Conservation (phyloP, 2,329 filamentous ascomycete genomes). For the Alternaria sp. region DNA sequence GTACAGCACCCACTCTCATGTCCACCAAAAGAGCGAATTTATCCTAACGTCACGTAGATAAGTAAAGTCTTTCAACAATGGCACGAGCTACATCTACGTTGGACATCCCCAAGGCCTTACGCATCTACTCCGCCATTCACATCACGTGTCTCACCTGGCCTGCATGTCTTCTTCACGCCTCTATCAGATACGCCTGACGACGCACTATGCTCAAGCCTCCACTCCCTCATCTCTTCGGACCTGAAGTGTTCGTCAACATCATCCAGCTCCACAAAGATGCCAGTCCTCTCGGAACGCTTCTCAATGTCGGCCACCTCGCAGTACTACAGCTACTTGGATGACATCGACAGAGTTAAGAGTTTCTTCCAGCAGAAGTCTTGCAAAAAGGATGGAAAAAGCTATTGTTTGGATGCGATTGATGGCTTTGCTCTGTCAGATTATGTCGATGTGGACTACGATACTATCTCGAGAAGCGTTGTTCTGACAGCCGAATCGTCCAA, state of each 20-base stretch:
- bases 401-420: slow-evolving; percentile 59
- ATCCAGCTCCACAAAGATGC: slow-evolving; percentile 68
- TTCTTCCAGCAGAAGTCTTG: slow-evolving; percentile 64
- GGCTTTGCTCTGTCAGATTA: slow-evolving; percentile 63
- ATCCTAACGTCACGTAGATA: slow-evolving; percentile 54
- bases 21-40: background rate
- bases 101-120: slow-evolving; percentile 68
- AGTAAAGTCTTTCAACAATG: slow-evolving; percentile 66
- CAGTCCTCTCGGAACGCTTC: slow-evolving; percentile 64
- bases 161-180: slow-evolving; percentile 81
- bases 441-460: slow-evolving; percentile 80
- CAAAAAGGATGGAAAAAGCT: slow-evolving; percentile 15
- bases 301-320: slow-evolving; percentile 69
- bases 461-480: slow-evolving; percentile 68
- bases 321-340: slow-evolving; percentile 71
- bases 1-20: background rate
- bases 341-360: slow-evolving; percentile 60
- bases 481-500: slow-evolving; percentile 68
- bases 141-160: slow-evolving; percentile 76
- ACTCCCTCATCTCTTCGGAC: slow-evolving; percentile 60
- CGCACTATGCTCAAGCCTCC: slow-evolving; percentile 64
- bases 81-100: slow-evolving; percentile 79
- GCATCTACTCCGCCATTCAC: slow-evolving; percentile 71
- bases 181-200: slow-evolving; percentile 40
- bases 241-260: slow-evolving; percentile 62